Evolutionary conservation across 2,329 filamentous ascomycete genomes (phyloP).

Genomic region (Fusarium setosum): DNA sequence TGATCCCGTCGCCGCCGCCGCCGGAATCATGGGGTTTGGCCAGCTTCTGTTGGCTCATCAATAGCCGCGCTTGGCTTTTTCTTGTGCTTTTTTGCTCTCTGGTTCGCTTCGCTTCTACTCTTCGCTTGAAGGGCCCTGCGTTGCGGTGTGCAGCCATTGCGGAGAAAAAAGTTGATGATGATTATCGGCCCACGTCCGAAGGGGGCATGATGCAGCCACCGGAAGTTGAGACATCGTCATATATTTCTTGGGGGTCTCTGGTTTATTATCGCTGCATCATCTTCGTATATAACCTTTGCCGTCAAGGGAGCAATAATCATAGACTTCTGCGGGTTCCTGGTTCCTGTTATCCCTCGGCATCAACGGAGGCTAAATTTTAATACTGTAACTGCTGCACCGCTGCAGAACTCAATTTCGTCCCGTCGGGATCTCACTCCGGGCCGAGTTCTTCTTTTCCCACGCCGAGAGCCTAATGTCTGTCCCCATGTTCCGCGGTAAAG

Average conservation of each 20-base stretch:
- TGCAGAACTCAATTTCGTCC: conserved; percentile 14
- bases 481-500: not conserved
- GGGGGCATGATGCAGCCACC: not conserved
- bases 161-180: conserved; percentile 23
- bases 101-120: conserved; percentile 11
- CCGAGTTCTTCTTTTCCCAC: conserved; percentile 18
- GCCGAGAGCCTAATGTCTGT: conserved; percentile 5
- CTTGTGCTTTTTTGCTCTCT: too few relatives aligned
- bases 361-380: conserved; percentile 4
- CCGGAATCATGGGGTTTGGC: conserved; percentile 19
- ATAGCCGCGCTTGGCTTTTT: conserved; percentile 33
- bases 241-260: conserved; percentile 1
- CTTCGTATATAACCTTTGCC: too few relatives aligned
- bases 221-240: not conserved
- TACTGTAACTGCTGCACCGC: too few relatives aligned
- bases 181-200: conserved; percentile 32
- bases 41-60: conserved; percentile 16
- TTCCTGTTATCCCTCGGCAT: not conserved
- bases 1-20: not conserved
- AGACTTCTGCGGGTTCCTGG: not conserved
- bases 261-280: too few relatives aligned
- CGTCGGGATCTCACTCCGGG: conserved; percentile 26
- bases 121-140: conserved; percentile 12
- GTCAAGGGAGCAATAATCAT: not conserved
- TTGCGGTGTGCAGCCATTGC: conserved; percentile 28